These are phyloP conservation scores for Aspergillus sp. DNA, from an alignment of 2,329 filamentous ascomycete species.

Conservation along the genomic window DNA sequence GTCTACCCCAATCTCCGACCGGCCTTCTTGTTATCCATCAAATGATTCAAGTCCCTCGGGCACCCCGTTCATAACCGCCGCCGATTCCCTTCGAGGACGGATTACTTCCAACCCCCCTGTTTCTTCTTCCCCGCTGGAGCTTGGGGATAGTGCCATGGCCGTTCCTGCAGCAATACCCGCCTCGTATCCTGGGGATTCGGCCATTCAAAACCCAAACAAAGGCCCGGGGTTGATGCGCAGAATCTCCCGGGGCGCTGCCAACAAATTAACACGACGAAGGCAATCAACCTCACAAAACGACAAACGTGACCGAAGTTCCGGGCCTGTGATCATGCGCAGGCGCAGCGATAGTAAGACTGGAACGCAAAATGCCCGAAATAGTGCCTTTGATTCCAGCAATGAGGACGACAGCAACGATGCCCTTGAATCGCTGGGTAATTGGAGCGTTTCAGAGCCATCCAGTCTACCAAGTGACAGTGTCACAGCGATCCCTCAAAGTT, in stretches of 20 bases:
- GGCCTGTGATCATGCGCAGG: constrained; percentile 83
- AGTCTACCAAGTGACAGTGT: constrained; percentile 44
- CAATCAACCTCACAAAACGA: constrained; percentile 77
- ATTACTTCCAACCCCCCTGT: constrained; percentile 32
- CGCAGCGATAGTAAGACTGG: constrained; percentile 88
- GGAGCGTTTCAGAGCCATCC: constrained; percentile 47
- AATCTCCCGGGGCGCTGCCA: constrained; percentile 78
- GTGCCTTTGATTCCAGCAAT: constrained; percentile 47
- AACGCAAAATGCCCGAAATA: constrained; percentile 56
- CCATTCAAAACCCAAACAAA: constrained; percentile 56
- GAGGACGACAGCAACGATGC: constrained; percentile 50
- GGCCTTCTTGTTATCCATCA: constrained; percentile 32
- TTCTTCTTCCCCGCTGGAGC: constrained; percentile 63
- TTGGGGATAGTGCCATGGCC: constrained; percentile 72
- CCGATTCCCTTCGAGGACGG: constrained; percentile 39
- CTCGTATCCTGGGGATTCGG: constrained; percentile 64
- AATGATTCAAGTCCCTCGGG: constrained; percentile 41
- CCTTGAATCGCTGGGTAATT: constrained; percentile 48
- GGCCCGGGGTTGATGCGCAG: constrained; percentile 77
- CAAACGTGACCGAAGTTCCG: constrained; percentile 84
- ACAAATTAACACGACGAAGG: constrained; percentile 70
- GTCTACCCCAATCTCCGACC: constrained; percentile 35
- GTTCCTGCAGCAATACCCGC: constrained; percentile 47
- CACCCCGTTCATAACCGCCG: constrained; percentile 40
- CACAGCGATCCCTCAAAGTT: constrained; percentile 38